These are phyloP conservation scores for Tricholoma sp. DNA, from an alignment of 768 basidiomycete genomes.

Conservation along the genomic window DNA sequence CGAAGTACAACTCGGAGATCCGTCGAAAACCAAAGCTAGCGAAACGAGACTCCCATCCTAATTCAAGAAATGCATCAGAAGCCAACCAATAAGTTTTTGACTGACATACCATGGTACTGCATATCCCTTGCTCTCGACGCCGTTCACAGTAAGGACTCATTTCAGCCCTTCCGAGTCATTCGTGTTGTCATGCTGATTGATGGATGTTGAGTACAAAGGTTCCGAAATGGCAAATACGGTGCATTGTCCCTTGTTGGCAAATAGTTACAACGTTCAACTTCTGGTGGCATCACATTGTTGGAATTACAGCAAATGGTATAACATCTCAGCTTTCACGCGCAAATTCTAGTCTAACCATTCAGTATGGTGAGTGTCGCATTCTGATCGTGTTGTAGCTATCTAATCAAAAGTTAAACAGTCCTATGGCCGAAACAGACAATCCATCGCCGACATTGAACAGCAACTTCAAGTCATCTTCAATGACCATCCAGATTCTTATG, in stretches of 20 bases:
- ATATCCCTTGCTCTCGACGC: too few relatives aligned
- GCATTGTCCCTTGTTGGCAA: background rate
- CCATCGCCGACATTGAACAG: constrained; percentile 64
- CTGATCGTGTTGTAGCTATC: background rate
- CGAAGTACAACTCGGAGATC: too few relatives aligned
- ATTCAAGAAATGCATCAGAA: too few relatives aligned
- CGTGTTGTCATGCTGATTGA: background rate
- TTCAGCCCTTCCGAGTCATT: too few relatives aligned
- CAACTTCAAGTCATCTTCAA: constrained; percentile 65
- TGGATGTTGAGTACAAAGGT: background rate
- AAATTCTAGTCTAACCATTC: background rate
- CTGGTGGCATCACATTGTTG: background rate
- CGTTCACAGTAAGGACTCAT: too few relatives aligned
- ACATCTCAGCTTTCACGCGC: constrained; percentile 7
- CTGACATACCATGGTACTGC: too few relatives aligned
- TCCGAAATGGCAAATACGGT: background rate
- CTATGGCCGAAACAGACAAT: constrained; percentile 63
- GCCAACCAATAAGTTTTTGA: too few relatives aligned
- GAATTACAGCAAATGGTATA: constrained; percentile 18
- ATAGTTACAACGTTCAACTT: background rate
- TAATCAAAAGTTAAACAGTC: constrained; percentile 10
- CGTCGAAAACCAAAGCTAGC: too few relatives aligned
- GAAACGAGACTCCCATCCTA: too few relatives aligned
- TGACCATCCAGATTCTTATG: constrained; percentile 55
- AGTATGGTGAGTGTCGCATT: constrained; percentile 7